These are phyloP conservation scores for Urtica urens DNA, from an alignment of 306 rosid species.

Conservation along the genomic window DNA sequence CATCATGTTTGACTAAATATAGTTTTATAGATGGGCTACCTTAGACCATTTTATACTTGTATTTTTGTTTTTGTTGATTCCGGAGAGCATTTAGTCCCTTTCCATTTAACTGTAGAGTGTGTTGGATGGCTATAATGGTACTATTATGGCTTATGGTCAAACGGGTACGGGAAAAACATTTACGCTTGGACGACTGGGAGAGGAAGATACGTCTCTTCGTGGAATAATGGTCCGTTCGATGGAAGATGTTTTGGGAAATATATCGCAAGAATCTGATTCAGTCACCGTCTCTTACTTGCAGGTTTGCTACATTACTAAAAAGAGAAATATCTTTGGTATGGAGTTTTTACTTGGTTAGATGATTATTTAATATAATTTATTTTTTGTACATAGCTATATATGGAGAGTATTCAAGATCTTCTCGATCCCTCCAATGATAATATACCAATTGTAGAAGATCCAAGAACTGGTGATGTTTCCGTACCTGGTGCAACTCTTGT, in stretches of 20 bases:
- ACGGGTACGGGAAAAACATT: slow-evolving; percentile 97
- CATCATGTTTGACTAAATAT: not conserved
- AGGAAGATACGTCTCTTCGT: slow-evolving; percentile 70
- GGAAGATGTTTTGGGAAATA: slow-evolving; percentile 80
- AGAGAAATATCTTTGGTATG: not conserved
- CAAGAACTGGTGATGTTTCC: slow-evolving; percentile 79
- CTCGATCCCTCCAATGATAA: slow-evolving; percentile 84
- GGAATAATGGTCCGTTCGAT: slow-evolving; percentile 96
- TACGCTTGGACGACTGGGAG: slow-evolving; percentile 87
- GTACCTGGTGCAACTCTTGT: slow-evolving; percentile 79
- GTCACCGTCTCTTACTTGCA: slow-evolving; percentile 73
- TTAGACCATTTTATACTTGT: no score
- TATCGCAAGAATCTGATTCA: slow-evolving; percentile 62
- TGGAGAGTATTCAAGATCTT: slow-evolving; percentile 89
- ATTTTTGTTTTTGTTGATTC: not conserved
- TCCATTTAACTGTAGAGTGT: slow-evolving; percentile 54
- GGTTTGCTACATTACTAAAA: slow-evolving; percentile 27
- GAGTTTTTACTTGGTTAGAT: not conserved
- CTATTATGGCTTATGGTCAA: slow-evolving; percentile 99
- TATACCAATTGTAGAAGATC: slow-evolving; percentile 88
- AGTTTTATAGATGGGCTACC: no score
- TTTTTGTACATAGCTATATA: slow-evolving; percentile 54
- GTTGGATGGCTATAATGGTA: slow-evolving; percentile 91
- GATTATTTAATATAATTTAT: slow-evolving; percentile 9
- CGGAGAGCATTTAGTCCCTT: not conserved